These are phyloP conservation scores for Hemileccinum impolitum DNA, from an alignment of 768 basidiomycete species.

Conservation along the genomic window DNA sequence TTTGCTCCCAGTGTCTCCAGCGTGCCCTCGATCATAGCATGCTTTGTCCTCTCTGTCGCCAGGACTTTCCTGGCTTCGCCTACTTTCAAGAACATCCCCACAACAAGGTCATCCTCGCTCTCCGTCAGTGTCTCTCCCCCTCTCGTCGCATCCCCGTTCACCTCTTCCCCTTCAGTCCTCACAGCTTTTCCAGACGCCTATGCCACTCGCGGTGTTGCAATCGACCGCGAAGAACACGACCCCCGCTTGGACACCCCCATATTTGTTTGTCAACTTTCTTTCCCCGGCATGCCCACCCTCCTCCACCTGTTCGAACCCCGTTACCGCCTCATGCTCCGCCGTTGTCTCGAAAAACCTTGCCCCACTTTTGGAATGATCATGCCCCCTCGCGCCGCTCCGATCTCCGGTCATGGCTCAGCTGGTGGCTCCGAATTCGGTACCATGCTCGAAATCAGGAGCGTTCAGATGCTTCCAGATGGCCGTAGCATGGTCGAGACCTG, in stretches of 20 bases:
- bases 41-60: constrained; percentile 84
- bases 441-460: constrained; percentile 84
- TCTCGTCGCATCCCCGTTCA: constrained; percentile 7
- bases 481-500: constrained; percentile 80
- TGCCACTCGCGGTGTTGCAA: constrained; percentile 57
- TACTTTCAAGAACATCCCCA: constrained; percentile 79
- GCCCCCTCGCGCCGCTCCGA: constrained; percentile 45
- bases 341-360: constrained; percentile 75
- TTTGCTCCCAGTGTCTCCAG: constrained; percentile 85
- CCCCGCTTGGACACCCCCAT: constrained; percentile 84
- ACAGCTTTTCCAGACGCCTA: constrained; percentile 66
- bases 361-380: constrained; percentile 96
- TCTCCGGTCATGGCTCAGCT: constrained; percentile 16
- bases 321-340: constrained; percentile 94
- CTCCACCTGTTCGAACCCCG: constrained; percentile 94
- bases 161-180: constrained; percentile 44
- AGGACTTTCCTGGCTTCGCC: constrained; percentile 66
- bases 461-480: constrained; percentile 87
- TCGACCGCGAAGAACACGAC: constrained; percentile 75
- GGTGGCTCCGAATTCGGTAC: constrained; percentile 69
- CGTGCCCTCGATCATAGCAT: constrained; percentile 84
- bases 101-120: constrained; percentile 68
- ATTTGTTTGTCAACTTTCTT: constrained; percentile 85
- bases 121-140: constrained; percentile 46
- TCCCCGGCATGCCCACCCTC: constrained; percentile 86